Percentiles rank a stretch among this genome's conserved stretches.
Evolutionary conservation across 1,284 basidiomycete genomes (phyloP).

Genomic region (Ganoderma sinense): DNA sequence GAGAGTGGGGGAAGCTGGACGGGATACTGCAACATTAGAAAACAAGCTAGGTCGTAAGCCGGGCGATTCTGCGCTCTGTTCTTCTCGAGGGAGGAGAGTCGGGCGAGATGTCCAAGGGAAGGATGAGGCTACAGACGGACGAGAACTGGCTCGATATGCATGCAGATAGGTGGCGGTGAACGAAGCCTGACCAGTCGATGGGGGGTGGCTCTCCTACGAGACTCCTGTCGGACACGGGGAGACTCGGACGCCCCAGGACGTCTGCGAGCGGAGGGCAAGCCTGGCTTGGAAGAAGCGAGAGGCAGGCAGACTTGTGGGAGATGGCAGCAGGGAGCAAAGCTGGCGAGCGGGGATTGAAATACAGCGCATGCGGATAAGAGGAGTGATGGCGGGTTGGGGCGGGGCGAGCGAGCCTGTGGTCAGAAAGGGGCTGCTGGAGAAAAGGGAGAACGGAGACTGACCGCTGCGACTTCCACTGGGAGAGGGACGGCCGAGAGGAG

Average conservation of each 20-base stretch:
- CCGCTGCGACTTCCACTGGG: conserved; percentile 30
- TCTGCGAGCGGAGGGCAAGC: conserved; percentile 34
- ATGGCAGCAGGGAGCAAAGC: conserved; percentile 43
- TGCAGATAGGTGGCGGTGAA: conserved; percentile 36
- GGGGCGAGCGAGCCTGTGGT: background rate
- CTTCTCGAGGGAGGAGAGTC: conserved; percentile 31
- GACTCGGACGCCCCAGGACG: conserved; percentile 35
- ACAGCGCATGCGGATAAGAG: conserved; percentile 30
- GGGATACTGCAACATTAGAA: conserved; percentile 75
- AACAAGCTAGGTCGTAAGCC: conserved; percentile 28
- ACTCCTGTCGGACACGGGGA: conserved; percentile 30
- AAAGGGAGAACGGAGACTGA: conserved; percentile 17
- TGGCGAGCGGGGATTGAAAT: conserved; percentile 34
- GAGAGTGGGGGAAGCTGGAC: conserved; percentile 61
- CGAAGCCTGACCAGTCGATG: conserved; percentile 31
- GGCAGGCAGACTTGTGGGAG: conserved; percentile 36
- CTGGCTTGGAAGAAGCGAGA: conserved; percentile 36
- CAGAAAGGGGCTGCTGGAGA: conserved; percentile 15
- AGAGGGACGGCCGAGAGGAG: conserved; percentile 24
- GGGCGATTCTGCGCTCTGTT: conserved; percentile 35
- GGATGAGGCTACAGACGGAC: conserved; percentile 31
- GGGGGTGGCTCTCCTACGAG: conserved; percentile 25
- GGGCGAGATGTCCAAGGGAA: conserved; percentile 34
- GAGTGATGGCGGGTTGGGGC: conserved; percentile 25
- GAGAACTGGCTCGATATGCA: conserved; percentile 36